Percentiles rank a stretch among this genome's conserved stretches.
Conservation (phyloP, 2,329 filamentous ascomycete species). For the Beauveria caledonica region DNA sequence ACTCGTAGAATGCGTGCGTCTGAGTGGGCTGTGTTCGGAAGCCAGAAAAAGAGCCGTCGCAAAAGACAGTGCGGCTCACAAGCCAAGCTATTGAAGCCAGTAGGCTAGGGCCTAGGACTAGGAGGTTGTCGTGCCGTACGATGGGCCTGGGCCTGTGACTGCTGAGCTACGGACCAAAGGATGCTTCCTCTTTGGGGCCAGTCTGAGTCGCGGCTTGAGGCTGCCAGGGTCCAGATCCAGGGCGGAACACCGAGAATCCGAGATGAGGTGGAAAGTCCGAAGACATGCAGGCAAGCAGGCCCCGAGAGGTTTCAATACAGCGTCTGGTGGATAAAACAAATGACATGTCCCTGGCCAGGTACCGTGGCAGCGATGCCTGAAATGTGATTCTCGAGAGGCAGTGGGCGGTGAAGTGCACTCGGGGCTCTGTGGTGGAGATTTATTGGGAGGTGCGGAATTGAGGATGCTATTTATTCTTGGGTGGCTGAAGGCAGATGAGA, state of each 20-base stretch:
- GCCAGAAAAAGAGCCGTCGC: neutral
- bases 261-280: neutral
- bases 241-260: slow-evolving; percentile 7
- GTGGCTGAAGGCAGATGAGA: neutral
- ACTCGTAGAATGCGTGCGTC: neutral
- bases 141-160: slow-evolving; percentile 1
- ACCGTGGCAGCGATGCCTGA: neutral
- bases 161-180: slow-evolving; percentile 5
- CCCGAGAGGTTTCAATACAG: neutral
- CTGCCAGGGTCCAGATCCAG: neutral
- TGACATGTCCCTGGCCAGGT: neutral
- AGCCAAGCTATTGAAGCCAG: neutral
- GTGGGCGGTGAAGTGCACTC: neutral
- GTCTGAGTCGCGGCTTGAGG: neutral
- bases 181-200: neutral
- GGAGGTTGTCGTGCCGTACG: neutral
- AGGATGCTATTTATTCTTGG: slow-evolving; percentile 4
- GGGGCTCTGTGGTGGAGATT: neutral
- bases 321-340: neutral
- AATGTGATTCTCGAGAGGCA: neutral
- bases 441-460: neutral
- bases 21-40: neutral
- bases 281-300: neutral
- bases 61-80: neutral
- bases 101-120: too few species aligned